These are phyloP conservation scores for Trapa incisa DNA, from an alignment of 345 rosid genomes.

Conservation along the genomic window DNA sequence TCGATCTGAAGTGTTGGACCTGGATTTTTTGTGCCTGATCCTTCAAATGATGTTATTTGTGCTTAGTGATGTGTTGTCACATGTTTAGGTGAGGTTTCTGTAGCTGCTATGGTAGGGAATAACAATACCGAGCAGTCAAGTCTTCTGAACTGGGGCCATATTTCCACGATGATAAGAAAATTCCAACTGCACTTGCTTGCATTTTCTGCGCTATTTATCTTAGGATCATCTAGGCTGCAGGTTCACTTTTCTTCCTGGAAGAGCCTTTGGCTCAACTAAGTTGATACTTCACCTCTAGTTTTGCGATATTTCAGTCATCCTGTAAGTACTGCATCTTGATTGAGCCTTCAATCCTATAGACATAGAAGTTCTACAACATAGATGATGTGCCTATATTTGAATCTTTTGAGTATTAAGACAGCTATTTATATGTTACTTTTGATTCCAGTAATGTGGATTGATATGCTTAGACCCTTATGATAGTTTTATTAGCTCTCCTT, in stretches of 20 bases:
- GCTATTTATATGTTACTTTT: background rate
- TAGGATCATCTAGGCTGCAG: background rate
- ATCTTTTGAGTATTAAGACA: background rate
- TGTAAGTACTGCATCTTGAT: too few relatives aligned
- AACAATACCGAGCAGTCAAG: background rate
- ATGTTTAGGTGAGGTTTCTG: background rate
- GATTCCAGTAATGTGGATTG: background rate
- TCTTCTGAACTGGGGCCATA: background rate
- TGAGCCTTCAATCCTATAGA: too few relatives aligned
- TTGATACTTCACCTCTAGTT: background rate
- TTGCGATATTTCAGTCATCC: too few relatives aligned
- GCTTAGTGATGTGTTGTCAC: background rate
- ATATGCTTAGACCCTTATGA: background rate
- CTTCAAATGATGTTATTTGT: background rate
- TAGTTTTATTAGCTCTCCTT: background rate
- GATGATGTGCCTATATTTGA: background rate
- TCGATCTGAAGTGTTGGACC: background rate
- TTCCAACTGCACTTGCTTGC: background rate
- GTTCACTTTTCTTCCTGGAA: background rate
- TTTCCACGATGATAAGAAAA: background rate
- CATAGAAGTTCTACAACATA: background rate
- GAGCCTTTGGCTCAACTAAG: background rate
- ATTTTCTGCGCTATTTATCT: background rate
- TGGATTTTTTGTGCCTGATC: background rate
- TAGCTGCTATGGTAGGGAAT: background rate